Evolutionary conservation across 805 yeast genomes (phyloP), one percentile per base, ranked within the genome.

Genomic region (Saccharomyces cerevisiae): DNA sequence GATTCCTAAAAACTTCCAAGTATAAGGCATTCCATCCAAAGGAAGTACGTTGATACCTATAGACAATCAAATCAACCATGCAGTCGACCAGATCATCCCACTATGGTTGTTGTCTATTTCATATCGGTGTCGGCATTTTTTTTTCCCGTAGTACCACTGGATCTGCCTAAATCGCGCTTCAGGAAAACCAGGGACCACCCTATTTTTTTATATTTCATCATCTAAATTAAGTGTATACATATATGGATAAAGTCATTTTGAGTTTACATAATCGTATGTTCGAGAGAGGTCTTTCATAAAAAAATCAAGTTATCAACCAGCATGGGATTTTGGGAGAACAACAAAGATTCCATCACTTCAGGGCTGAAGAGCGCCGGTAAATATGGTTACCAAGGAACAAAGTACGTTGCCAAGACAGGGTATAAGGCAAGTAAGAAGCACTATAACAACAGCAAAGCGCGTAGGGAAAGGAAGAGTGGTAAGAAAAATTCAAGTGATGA

Each of bases 391-490:
- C 65, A 67, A 46, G 77, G 77, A 10, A 71, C 78, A 0, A 75
- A 73, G 53, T 66, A 54, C 17, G 76, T 71, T 0, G 73, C 76
- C 6, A 73, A 73, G 57, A 66, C 76, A 1, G 76, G 78, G 8
- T 73, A 73, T 50, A 56, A 66, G 26, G 75, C 75, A 1, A 72
- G 73, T 6, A 73, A 73, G 58, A 70, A 67, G 51, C 72, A 67
- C 27, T 63, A 64, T 50, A 61, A 65, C 41, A 55, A 53, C 21
- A 56, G 54, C 47, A 62, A 61, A 46, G 57, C 51, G 48, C 54
- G 32, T 41, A 55, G 54, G 46, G 55, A 57, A 21, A 56, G 48
- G 22, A 54, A 50, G n/a, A 52, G 51, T 9, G 55, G 53, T 10
- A 49, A 31, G 24, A 56, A 53, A 9, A 51, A 53, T 14, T 13